Percentiles rank a stretch among this genome's conserved stretches.
These are phyloP conservation scores for Carnegiea gigantea DNA, from an alignment of 179 eudicot genomes.

Conservation along the genomic window DNA sequence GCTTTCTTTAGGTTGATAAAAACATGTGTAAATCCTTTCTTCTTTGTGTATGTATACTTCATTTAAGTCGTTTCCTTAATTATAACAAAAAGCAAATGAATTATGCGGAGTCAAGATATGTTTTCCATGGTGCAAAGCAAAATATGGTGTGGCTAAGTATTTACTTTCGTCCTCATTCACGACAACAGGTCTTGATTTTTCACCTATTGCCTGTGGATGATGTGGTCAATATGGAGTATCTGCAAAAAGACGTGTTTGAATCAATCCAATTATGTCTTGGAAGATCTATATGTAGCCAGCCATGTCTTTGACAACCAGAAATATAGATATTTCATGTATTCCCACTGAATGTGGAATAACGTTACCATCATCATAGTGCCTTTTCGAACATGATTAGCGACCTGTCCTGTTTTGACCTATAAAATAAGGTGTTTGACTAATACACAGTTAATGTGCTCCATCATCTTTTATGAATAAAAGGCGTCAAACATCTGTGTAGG, in stretches of 20 bases:
- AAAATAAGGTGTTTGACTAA: neutral
- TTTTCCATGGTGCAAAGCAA: neutral
- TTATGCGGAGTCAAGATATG: neutral
- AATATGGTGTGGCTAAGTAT: neutral
- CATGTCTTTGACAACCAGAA: neutral
- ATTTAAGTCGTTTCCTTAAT: too few species aligned
- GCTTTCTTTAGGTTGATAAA: too few species aligned
- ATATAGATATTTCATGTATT: neutral
- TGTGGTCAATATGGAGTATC: neutral
- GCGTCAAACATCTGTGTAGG: neutral
- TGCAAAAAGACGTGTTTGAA: neutral
- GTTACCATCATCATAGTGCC: neutral
- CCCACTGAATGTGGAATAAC: neutral
- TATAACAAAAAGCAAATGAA: too few species aligned
- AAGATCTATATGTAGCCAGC: neutral
- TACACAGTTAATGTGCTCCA: neutral
- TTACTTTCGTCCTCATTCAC: neutral
- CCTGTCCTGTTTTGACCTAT: neutral
- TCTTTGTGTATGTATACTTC: too few species aligned
- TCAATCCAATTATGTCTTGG: neutral
- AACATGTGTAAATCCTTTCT: too few species aligned
- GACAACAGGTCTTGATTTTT: neutral
- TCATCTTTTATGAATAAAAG: neutral
- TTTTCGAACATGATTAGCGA: neutral
- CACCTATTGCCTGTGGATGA: neutral